These are phyloP conservation scores for Phytopythium aichiense DNA, from an alignment of 352 stramenopile genomes.

Conservation along the genomic window DNA sequence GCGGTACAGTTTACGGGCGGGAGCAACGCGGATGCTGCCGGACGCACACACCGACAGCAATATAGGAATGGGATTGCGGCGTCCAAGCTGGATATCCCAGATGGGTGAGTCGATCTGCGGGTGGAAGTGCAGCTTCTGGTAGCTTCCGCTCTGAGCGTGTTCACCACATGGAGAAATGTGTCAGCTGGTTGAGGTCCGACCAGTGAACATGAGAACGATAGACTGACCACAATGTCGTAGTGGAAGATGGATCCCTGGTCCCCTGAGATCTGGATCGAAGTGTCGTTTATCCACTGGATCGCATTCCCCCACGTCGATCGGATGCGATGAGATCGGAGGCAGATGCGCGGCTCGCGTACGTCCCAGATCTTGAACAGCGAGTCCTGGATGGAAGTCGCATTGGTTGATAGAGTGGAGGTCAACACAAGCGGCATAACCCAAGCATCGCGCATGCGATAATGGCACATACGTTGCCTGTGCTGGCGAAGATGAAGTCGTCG, in stretches of 20 bases:
- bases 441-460: neutral
- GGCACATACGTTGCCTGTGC: constrained; percentile 72
- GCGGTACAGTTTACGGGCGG: constrained; percentile 62
- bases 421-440: neutral
- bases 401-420: neutral
- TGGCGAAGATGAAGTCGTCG: constrained; percentile 80
- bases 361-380: constrained; percentile 85
- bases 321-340: constrained; percentile 75
- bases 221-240: constrained; percentile 73
- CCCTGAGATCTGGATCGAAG: constrained; percentile 67
- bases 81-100: constrained; percentile 73
- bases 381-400: constrained; percentile 33
- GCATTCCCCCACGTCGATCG: constrained; percentile 75
- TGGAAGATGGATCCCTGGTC: constrained; percentile 80
- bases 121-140: constrained; percentile 79
- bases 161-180: neutral
- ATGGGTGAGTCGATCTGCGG: constrained; percentile 82
- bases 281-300: constrained; percentile 76
- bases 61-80: constrained; percentile 33
- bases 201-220: neutral
- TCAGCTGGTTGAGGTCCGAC: neutral
- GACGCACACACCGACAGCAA: constrained; percentile 68
- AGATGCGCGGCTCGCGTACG: constrained; percentile 71
- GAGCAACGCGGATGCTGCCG: constrained; percentile 56
- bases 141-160: constrained; percentile 55